phyloP scores from a whole-genome alignment of 139 green algal genomes.

The Asterochloris sp. region DNA sequence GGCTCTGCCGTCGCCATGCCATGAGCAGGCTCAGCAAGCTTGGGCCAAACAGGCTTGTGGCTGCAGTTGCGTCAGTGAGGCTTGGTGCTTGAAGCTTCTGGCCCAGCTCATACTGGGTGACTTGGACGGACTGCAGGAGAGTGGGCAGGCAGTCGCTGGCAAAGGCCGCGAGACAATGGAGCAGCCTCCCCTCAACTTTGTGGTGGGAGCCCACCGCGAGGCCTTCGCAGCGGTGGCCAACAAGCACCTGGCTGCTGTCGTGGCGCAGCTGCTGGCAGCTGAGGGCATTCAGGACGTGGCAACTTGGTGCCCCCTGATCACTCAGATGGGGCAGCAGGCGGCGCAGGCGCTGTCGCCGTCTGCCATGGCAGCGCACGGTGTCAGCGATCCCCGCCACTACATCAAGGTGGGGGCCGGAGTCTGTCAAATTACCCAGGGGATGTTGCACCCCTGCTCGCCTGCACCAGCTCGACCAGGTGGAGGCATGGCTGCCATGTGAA shows the following conservation, averaged over 20 bases:
- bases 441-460: not conserved
- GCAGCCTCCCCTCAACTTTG: not conserved
- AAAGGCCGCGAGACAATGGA: not conserved
- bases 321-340: conserved; percentile 44
- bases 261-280: conserved; percentile 55
- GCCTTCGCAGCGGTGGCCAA: conserved; percentile 33
- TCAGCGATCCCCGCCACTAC: conserved; percentile 55
- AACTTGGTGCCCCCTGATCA: conserved; percentile 47
- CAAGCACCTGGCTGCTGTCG: conserved; percentile 55
- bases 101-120: not conserved
- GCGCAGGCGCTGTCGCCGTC: conserved; percentile 40
- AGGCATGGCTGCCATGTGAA: no score
- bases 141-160: not conserved
- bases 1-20: no score
- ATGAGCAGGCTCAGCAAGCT: not conserved
- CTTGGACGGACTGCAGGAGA: not conserved
- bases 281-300: conserved; percentile 38
- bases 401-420: conserved; percentile 45
- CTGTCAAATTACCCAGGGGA: no score
- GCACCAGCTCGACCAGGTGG: not conserved
- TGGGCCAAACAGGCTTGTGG: not conserved
- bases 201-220: not conserved
- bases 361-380: conserved; percentile 31
- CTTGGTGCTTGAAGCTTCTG: not conserved
- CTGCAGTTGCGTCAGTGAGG: not conserved